Conservation (phyloP, 352 stramenopile species). For the Phytophthora multivora region DNA sequence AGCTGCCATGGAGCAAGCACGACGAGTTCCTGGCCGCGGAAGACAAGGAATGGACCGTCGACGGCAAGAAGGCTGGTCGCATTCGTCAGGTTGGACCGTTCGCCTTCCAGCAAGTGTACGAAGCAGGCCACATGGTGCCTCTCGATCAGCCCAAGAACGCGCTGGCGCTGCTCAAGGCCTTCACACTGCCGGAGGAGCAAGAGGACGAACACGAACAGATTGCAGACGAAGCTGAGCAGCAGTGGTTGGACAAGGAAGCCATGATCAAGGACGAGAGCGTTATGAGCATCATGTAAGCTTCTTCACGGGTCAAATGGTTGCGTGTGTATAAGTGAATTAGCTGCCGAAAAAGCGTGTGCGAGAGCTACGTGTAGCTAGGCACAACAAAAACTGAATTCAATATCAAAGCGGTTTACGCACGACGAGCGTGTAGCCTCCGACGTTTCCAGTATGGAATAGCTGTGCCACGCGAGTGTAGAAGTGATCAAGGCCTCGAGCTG, state of each 20-base stretch:
- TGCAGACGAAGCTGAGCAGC: slow-evolving; percentile 20
- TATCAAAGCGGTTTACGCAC: slow-evolving; percentile 41
- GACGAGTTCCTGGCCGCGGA: slow-evolving; percentile 50
- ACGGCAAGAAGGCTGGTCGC: slow-evolving; percentile 66
- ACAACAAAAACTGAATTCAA: slow-evolving; percentile 23
- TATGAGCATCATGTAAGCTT: slow-evolving; percentile 46
- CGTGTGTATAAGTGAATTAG: slow-evolving; percentile 16
- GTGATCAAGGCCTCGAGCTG: slow-evolving; percentile 61
- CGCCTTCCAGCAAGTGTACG: slow-evolving; percentile 95
- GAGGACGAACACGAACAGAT: slow-evolving; percentile 22
- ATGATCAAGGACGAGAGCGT: slow-evolving; percentile 41
- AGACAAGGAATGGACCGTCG: slow-evolving; percentile 67
- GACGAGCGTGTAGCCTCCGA: slow-evolving; percentile 67
- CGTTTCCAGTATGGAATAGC: slow-evolving; percentile 59
- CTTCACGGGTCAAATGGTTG: slow-evolving; percentile 1
- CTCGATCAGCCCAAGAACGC: slow-evolving; percentile 93
- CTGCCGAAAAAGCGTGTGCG: too few relatives aligned
- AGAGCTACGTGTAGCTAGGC: background rate
- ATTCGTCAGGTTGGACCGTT: slow-evolving; percentile 71
- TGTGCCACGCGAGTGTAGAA: slow-evolving; percentile 72
- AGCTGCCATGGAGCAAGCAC: slow-evolving; percentile 91
- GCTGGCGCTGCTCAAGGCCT: slow-evolving; percentile 94
- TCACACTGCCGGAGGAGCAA: slow-evolving; percentile 61
- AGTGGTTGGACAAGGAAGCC: slow-evolving; percentile 28
- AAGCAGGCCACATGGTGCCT: slow-evolving; percentile 97